Conservation (phyloP, 2,329 filamentous ascomycete genomes). For the Aspergillus sp. region DNA sequence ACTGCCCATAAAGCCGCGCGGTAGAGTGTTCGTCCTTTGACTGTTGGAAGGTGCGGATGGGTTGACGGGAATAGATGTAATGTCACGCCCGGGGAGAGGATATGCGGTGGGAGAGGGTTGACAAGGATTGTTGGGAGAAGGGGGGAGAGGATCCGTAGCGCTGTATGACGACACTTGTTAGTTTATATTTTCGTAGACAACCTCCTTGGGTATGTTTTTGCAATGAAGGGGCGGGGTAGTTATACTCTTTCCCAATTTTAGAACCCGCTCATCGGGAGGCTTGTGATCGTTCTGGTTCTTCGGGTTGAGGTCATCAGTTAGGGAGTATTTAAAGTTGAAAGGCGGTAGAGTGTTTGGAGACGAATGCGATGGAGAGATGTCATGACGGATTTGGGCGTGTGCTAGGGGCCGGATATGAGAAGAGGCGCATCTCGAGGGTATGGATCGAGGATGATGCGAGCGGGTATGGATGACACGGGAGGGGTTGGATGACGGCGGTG, state of each 20-base stretch:
- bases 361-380: slow-evolving; percentile 26
- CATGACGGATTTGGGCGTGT: slow-evolving; percentile 39
- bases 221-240: slow-evolving; percentile 17
- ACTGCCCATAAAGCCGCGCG: slow-evolving; percentile 93
- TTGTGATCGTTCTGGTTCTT: slow-evolving; percentile 39
- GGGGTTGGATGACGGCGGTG: not conserved
- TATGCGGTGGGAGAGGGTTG: slow-evolving; percentile 61
- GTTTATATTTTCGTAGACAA: not conserved
- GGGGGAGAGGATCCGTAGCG: slow-evolving; percentile 61
- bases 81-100: slow-evolving; percentile 61
- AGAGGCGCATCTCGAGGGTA: slow-evolving; percentile 15
- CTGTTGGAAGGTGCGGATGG: slow-evolving; percentile 72
- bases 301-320: slow-evolving; percentile 23
- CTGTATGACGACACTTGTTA: slow-evolving; percentile 35
- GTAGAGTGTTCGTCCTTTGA: slow-evolving; percentile 86
- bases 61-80: slow-evolving; percentile 65
- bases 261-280: slow-evolving; percentile 57
- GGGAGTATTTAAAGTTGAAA: slow-evolving; percentile 7
- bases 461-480: slow-evolving; percentile 11
- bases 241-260: slow-evolving; percentile 63
- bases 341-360: slow-evolving; percentile 13
- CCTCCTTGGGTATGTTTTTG: not conserved
- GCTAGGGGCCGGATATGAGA: slow-evolving; percentile 33
- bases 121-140: slow-evolving; percentile 61
- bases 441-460: slow-evolving; percentile 8